Conservation (phyloP, 2,329 filamentous ascomycete species). For the Xylariaceae sp. region DNA sequence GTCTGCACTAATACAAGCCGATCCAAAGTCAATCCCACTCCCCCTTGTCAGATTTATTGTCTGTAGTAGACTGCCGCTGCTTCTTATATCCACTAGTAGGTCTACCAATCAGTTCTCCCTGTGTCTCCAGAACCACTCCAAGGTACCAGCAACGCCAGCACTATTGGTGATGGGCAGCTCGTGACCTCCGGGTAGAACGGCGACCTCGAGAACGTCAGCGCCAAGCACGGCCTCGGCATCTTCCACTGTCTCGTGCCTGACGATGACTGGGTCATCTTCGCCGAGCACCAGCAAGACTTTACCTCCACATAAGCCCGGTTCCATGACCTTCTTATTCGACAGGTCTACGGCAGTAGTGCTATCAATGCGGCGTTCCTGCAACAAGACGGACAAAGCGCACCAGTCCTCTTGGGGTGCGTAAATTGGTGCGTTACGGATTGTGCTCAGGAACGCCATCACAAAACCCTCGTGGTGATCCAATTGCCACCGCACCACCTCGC, state of each 20-base stretch:
- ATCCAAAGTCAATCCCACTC: too few species aligned
- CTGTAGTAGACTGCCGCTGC: too few species aligned
- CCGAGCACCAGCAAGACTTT: conserved; percentile 65
- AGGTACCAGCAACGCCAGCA: conserved; percentile 47
- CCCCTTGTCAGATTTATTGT: too few species aligned
- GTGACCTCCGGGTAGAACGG: conserved; percentile 60
- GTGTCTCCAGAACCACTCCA: conserved; percentile 18
- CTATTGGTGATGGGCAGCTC: conserved; percentile 63
- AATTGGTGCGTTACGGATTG: conserved; percentile 66
- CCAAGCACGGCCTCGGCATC: conserved; percentile 58
- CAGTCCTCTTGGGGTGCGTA: conserved; percentile 60
- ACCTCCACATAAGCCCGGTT: conserved; percentile 33
- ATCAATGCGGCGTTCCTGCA: conserved; percentile 26
- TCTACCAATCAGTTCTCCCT: too few species aligned
- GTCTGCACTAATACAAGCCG: too few species aligned
- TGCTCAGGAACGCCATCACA: conserved; percentile 65
- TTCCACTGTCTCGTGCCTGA: conserved; percentile 58
- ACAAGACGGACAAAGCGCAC: conserved; percentile 47
- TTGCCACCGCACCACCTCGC: conserved; percentile 66
- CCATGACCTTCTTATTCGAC: conserved; percentile 14
- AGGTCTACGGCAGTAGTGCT: background rate
- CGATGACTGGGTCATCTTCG: conserved; percentile 60
- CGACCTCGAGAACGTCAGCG: conserved; percentile 50
- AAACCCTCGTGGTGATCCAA: conserved; percentile 63
- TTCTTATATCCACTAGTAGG: too few species aligned